phyloP scores from a whole-genome alignment of 1,139 yeast genomes.

The Kodamaea plutei region DNA sequence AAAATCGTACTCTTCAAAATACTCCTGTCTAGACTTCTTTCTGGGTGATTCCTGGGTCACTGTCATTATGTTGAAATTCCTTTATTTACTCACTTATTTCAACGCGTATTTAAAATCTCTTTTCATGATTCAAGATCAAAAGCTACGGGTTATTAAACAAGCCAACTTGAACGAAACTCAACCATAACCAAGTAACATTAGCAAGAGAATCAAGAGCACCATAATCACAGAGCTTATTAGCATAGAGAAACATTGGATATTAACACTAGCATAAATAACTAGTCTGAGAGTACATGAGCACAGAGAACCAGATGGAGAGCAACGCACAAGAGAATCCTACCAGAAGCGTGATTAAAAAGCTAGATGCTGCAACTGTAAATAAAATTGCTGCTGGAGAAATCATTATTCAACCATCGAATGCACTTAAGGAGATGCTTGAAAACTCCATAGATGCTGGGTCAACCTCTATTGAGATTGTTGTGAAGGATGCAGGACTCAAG shows the following conservation, averaged over 20 bases:
- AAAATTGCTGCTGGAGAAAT: slow-evolving; percentile 97
- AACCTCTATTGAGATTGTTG: slow-evolving; percentile 45
- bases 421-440: slow-evolving; percentile 53
- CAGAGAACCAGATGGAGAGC: background rate
- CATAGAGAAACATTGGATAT: too few relatives aligned
- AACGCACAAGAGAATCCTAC: background rate
- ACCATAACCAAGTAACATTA: too few relatives aligned
- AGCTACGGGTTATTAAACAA: too few relatives aligned
- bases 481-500: slow-evolving; percentile 53
- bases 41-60: background rate
- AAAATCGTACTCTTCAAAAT: slow-evolving; percentile 26
- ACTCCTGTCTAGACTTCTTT: slow-evolving; percentile 10
- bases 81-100: too few relatives aligned
- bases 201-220: too few relatives aligned
- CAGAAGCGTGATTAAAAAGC: slow-evolving; percentile 11
- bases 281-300: too few relatives aligned
- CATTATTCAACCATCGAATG: slow-evolving; percentile 87
- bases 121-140: too few relatives aligned
- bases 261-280: too few relatives aligned
- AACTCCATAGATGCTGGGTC: slow-evolving; percentile 52
- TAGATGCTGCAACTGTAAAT: slow-evolving; percentile 71
- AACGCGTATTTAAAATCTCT: too few relatives aligned
- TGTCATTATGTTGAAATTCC: too few relatives aligned
- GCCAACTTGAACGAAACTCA: too few relatives aligned
- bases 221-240: too few relatives aligned